Base-by-base conservation (phyloP, 306 rosid species). In the Trichosanthes truncata region DNA sequence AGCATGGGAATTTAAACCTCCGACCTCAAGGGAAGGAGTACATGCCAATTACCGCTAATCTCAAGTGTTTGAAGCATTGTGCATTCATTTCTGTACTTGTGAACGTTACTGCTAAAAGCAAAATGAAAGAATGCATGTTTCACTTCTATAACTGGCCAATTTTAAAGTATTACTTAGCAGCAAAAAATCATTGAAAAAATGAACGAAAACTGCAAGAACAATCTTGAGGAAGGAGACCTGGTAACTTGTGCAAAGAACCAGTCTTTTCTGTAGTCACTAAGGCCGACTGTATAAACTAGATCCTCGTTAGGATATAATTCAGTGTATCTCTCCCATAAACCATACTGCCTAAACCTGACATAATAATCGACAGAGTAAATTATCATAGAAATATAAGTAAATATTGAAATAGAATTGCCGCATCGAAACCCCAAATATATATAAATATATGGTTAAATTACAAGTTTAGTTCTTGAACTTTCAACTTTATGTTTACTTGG, bases 191-290 rank as follows among this genome's bases (percentile, higher is more conserved):
- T 26, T 31, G 36, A 6, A 62, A 38, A 77, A 20, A 14, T 25
- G 14, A 14, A 61, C 2, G 21, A 66, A 66, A 69, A 69, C 78
- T 73, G 35, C 59, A 73, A 73, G 40, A 74, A 74, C 15, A 49
- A 51, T 29, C 9, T 29, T 46, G 66, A 81, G 46, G 63, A 45
- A 46, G 56, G 31, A 67, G n/a, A 92, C 98, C 98, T 91, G 79
- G 89, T 89, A 80, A 94, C 97, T 40, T 94, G 98, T 80, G 97
- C 97, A 74, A 88, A 92, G 85, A 94, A 94, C 97, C 98, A 92
- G 80, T 94, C 98, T 83, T 88, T 91, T 14, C 73, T 77, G 83
- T 84, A 92, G 78, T 94, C 93, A 76, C 90, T 88, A 35, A 84
- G 80, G 72, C 92, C 98, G 29, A 94, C 73, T 1, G 89, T 91